Conservation (phyloP, 495 filamentous ascomycete genomes). For the Aspergillus baeticus region DNA sequence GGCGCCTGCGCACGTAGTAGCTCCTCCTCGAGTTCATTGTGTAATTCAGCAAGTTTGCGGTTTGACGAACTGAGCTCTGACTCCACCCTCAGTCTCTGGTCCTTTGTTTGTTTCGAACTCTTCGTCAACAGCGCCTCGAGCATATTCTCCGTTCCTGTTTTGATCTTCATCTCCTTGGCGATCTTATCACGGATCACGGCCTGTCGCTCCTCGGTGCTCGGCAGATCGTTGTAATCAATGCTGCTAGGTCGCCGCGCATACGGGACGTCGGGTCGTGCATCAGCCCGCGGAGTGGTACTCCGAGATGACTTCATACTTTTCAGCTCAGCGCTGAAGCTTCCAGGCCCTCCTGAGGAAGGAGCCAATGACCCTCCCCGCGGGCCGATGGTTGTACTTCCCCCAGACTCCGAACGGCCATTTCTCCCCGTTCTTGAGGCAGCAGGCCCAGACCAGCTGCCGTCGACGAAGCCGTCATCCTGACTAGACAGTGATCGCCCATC, state of each 20-base stretch:
- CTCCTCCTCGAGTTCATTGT: conserved; percentile 75
- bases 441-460: conserved; percentile 50
- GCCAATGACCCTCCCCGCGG: conserved; percentile 61
- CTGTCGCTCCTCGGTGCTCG: conserved; percentile 71
- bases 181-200: conserved; percentile 74
- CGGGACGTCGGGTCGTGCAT: conserved; percentile 66
- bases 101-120: conserved; percentile 91
- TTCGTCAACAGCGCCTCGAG: conserved; percentile 92
- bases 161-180: conserved; percentile 94
- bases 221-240: conserved; percentile 58
- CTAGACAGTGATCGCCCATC: conserved; percentile 54
- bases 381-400: conserved; percentile 58
- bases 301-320: conserved; percentile 70
- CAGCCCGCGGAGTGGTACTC: conserved; percentile 65
- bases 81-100: conserved; percentile 84
- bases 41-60: conserved; percentile 79
- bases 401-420: conserved; percentile 56
- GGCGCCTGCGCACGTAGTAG: conserved; percentile 60
- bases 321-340: conserved; percentile 90
- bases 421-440: conserved; percentile 35
- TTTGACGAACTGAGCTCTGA: conserved; percentile 90
- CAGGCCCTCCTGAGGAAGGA: conserved; percentile 67
- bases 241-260: conserved; percentile 55
- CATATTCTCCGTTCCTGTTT: conserved; percentile 95
- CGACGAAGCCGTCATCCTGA: conserved; percentile 52